A percentile compares a stretch with the other conserved stretches of the same genome.
Evolutionary conservation across 2,329 filamentous ascomycete genomes (phyloP).

Genomic region (Colletotrichum sp.): DNA sequence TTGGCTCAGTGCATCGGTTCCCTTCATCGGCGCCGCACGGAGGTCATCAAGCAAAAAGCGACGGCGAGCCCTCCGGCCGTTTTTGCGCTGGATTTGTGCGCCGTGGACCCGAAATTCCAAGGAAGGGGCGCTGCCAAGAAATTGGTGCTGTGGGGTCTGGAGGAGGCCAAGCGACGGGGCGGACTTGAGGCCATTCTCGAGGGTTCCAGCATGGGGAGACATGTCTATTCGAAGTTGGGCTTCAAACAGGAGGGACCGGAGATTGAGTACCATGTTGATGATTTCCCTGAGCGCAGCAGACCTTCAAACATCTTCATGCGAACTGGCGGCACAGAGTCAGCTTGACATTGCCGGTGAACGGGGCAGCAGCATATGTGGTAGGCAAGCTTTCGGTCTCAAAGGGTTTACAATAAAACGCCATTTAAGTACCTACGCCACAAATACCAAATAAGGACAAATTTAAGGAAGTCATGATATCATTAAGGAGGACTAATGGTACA

Average conservation of each 20-base stretch:
- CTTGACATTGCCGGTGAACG: not conserved
- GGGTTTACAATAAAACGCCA: not conserved
- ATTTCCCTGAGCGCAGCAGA: constrained; percentile 37
- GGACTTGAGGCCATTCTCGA: constrained; percentile 48
- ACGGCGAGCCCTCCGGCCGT: constrained; percentile 47
- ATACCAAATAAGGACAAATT: not conserved
- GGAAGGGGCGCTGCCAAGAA: constrained; percentile 47
- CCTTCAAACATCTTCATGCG: constrained; percentile 55
- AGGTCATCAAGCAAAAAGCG: constrained; percentile 44
- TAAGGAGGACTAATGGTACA: not conserved
- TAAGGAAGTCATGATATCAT: not conserved
- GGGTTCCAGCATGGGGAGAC: constrained; percentile 52
- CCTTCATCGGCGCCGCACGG: constrained; percentile 46
- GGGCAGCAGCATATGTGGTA: too few species aligned
- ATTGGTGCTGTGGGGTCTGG: constrained; percentile 53
- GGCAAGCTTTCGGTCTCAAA: not conserved
- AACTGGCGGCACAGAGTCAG: constrained; percentile 27
- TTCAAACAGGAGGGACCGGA: constrained; percentile 46
- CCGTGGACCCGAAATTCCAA: constrained; percentile 58
- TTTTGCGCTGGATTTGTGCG: constrained; percentile 55
- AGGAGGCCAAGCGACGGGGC: constrained; percentile 42
- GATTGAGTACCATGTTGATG: constrained; percentile 47
- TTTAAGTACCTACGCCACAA: too few species aligned
- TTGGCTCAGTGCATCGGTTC: constrained; percentile 46
- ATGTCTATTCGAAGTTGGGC: constrained; percentile 49